Evolutionary conservation across 257 asterid genomes (phyloP).

Genomic region (Coffea canephora): DNA sequence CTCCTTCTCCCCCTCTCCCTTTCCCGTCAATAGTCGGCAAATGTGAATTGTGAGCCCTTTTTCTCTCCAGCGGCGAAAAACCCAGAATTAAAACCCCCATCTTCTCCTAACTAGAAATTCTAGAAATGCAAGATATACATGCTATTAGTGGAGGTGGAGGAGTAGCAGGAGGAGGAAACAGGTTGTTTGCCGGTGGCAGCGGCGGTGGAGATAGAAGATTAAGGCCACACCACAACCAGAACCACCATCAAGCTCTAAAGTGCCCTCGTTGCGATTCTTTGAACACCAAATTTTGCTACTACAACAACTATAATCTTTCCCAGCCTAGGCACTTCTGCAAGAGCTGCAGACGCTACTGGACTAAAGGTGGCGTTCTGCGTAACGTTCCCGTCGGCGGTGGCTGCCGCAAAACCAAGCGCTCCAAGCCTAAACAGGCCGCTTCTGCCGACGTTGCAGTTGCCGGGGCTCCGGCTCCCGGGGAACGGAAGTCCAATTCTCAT

Average conservation of each 20-base stretch:
- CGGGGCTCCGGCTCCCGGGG: conserved; percentile 22
- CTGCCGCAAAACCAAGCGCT: conserved; percentile 80
- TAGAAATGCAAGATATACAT: conserved; percentile 63
- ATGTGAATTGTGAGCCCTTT: conserved; percentile 10
- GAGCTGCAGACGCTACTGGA: conserved; percentile 90
- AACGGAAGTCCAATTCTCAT: conserved; percentile 35
- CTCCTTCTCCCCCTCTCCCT: too few species aligned
- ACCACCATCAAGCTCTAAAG: conserved; percentile 53
- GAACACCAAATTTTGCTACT: conserved; percentile 87
- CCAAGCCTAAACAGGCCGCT: conserved; percentile 35
- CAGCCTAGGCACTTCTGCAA: conserved; percentile 96
- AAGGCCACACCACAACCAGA: conserved; percentile 45
- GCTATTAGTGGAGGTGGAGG: conserved; percentile 37
- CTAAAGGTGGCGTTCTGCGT: conserved; percentile 93
- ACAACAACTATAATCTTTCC: conserved; percentile 80
- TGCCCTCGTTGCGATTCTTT: conserved; percentile 90
- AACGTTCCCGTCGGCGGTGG: conserved; percentile 95
- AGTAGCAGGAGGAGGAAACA: conserved; percentile 23
- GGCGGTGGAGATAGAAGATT: conserved; percentile 55
- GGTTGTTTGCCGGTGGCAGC: conserved; percentile 29
- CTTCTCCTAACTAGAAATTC: background rate
- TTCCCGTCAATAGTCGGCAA: conserved; percentile 14
- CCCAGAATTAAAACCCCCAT: background rate
- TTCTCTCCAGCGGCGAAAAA: background rate
- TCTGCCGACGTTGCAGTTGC: conserved; percentile 4